Evolutionary conservation across 2,329 filamentous ascomycete species (phyloP), one percentile per base, ranked within the genome.

Genomic region (Colletotrichum lini): DNA sequence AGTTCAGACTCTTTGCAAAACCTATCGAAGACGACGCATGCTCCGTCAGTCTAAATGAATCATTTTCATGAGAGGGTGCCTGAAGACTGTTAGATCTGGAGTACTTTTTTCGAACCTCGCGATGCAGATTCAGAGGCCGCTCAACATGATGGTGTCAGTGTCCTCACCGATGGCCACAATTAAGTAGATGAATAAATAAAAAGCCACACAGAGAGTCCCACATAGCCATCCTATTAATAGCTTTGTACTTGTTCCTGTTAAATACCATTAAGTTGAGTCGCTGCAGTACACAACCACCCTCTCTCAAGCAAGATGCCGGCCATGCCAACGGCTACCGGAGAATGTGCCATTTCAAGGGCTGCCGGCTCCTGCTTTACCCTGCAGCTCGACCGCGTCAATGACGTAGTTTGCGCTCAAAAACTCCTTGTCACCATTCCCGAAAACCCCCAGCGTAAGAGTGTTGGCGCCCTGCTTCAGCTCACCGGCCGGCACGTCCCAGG

Each of bases 391-490:
- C 13, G 63, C 67, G 47, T 73, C 72, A 26, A 73, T 44, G 38
- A 73, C 42, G 4, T 72, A 73, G 72, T 87, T 90, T 0, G 88
- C 87, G 30, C 83, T 84, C 66, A 90, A 75, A 73, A 82, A 90
- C 0, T 74, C 77, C 35, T 79, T 79, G 0, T 86, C 88, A 0
- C 82, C 82, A 49, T 82, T 87, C 1, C 88, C 89, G 4, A 87
- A 84, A 40, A 88, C 85, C 38, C 78, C 83, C 61, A 90, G 85
- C 0, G 83, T 87, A 54, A 90, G 83, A 4, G 86, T 89, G 65
- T 90, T 90, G 0, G 76, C 76, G 0, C 88, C 89, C 44, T 80
- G 81, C 6, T 84, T 81, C 61, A 91, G 79, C 2, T 82, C 87
- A 2, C 86, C 86, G 1, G 82, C 78, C 0, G 88, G 86, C 30